phyloP scores from a whole-genome alignment of 2,329 filamentous ascomycete genomes.

The Paraphoma chrysanthemicola region DNA sequence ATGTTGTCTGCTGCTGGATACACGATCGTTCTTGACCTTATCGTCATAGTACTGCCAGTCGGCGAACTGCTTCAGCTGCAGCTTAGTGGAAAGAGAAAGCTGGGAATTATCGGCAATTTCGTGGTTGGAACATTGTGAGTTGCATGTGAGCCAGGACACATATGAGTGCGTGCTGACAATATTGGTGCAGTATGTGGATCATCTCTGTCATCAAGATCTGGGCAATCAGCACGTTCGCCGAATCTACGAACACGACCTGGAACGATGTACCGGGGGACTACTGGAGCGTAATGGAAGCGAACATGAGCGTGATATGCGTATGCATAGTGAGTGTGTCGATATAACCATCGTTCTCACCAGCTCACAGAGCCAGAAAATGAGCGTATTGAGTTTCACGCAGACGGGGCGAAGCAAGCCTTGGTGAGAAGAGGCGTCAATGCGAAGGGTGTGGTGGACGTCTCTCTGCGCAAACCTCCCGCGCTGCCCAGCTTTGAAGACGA shows the following conservation, averaged over 20 bases:
- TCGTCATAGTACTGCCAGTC: not conserved
- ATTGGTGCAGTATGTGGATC: not conserved
- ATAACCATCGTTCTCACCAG: not conserved
- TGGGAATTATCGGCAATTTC: not conserved
- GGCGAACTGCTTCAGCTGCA: not conserved
- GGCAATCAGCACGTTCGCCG: not conserved
- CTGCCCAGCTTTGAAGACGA: no score
- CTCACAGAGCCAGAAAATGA: not conserved
- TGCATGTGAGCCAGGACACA: not conserved
- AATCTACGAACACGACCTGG: constrained; percentile 5
- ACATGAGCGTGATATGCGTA: not conserved
- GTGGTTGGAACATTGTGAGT: not conserved
- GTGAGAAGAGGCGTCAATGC: no score
- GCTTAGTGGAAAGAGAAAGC: not conserved
- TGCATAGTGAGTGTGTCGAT: not conserved
- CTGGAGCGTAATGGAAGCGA: constrained; percentile 7
- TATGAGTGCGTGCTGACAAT: not conserved
- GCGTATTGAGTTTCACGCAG: no score
- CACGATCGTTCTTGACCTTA: not conserved
- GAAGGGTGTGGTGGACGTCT: no score
- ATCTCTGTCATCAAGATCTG: not conserved
- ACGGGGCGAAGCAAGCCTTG: no score
- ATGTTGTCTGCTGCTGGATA: not conserved
- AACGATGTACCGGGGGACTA: constrained; percentile 1
- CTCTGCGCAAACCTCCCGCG: no score